A percentile compares a stretch with the other conserved stretches of the same genome.
phyloP scores from a whole-genome alignment of 2,329 filamentous ascomycete species.

The Geoglossum cookeanum region DNA sequence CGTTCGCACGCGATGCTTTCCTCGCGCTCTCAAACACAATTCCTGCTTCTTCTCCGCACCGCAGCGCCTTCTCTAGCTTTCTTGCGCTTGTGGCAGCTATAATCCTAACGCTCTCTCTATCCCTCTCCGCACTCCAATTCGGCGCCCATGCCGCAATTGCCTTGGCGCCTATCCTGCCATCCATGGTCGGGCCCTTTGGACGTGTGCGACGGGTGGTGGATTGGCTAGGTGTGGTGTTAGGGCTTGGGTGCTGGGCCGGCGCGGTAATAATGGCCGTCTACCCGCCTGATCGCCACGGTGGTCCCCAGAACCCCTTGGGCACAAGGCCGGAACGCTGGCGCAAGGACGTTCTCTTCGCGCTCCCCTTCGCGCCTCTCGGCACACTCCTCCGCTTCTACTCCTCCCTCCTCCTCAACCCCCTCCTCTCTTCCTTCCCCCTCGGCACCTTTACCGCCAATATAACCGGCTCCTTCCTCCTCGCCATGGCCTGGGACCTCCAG shows the following conservation, averaged over 20 bases:
- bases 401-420: conserved; percentile 50
- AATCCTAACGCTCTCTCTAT: conserved; percentile 52
- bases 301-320: conserved; percentile 13
- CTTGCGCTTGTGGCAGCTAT: conserved; percentile 61
- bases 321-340: conserved; percentile 45
- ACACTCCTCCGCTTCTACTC: conserved; percentile 58
- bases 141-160: conserved; percentile 58
- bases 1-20: conserved; percentile 65
- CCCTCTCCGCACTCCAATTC: conserved; percentile 45
- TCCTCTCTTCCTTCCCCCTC: conserved; percentile 50
- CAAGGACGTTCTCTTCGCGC: conserved; percentile 50
- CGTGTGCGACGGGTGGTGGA: conserved; percentile 44
- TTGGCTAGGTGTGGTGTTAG: conserved; percentile 41
- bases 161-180: conserved; percentile 29
- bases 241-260: conserved; percentile 57
- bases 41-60: conserved; percentile 20
- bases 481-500: conserved; percentile 60
- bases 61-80: conserved; percentile 63
- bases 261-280: conserved; percentile 52
- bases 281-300: conserved; percentile 38
- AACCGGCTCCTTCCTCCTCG: conserved; percentile 53
- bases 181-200: conserved; percentile 30
- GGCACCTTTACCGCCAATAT: conserved; percentile 77
- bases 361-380: conserved; percentile 68
- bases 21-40: conserved; percentile 62